A percentile compares a stretch with the other conserved stretches of the same genome.
Evolutionary conservation across 73 alveolate species (phyloP).

Genomic region (Paramecium bursaria): DNA sequence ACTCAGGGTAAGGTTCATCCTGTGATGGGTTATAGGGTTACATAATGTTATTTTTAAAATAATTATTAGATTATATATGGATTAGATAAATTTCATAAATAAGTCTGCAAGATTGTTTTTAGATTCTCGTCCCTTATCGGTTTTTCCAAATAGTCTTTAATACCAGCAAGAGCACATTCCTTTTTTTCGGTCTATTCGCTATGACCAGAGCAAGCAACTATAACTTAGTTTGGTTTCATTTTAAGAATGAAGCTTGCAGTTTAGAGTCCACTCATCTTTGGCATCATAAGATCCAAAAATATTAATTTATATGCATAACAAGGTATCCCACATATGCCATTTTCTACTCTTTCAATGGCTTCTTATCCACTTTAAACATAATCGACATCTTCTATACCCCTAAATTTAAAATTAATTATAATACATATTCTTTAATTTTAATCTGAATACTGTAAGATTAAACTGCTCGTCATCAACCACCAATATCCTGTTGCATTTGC

Average conservation of each 20-base stretch:
- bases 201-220: slow-evolving; percentile 65
- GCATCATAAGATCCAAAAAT: slow-evolving; percentile 69
- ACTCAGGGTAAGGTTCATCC: no score
- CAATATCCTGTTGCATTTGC: not conserved
- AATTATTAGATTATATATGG: no score
- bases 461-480: not conserved
- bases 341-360: not conserved
- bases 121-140: slow-evolving; percentile 20
- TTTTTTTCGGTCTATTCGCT: slow-evolving; percentile 22
- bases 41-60: no score
- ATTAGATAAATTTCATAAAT: not conserved
- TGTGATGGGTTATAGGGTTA: no score
- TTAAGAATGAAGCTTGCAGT: slow-evolving; percentile 38
- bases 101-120: slow-evolving; percentile 15
- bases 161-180: slow-evolving; percentile 52
- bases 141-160: slow-evolving; percentile 56
- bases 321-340: not conserved
- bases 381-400: not conserved
- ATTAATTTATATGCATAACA: slow-evolving; percentile 41
- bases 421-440: not conserved
- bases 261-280: slow-evolving; percentile 50
- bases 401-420: no score
- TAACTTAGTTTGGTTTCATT: slow-evolving; percentile 1
- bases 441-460: not conserved
- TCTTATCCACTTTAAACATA: slow-evolving; percentile 23